Percentiles rank a stretch among this genome's conserved stretches.
Conservation (phyloP, 495 filamentous ascomycete species). For the Jackrogersella minutella region DNA sequence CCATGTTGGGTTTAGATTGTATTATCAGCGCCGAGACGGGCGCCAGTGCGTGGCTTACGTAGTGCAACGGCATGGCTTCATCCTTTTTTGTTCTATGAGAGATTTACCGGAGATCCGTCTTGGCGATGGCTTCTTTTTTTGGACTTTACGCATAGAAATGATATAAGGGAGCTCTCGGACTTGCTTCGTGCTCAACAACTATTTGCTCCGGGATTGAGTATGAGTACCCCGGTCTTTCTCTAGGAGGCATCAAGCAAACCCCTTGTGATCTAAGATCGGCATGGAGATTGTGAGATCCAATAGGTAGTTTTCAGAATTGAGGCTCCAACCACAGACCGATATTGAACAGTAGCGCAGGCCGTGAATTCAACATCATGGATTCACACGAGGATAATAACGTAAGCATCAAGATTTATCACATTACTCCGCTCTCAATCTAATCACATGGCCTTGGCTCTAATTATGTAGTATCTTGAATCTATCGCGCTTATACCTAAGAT, state of each 20-base stretch:
- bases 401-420: conserved; percentile 1
- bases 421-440: conserved; percentile 3
- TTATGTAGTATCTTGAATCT: conserved; percentile 8
- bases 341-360: conserved; percentile 4
- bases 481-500: conserved; percentile 9
- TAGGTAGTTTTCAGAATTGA: not conserved
- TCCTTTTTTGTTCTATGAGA: conserved; percentile 30
- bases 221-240: conserved; percentile 23
- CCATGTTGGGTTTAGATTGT: conserved; percentile 35
- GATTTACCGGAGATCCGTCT: conserved; percentile 42
- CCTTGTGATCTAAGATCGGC: conserved; percentile 34
- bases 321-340: conserved; percentile 6
- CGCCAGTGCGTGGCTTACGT: conserved; percentile 23
- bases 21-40: conserved; percentile 36
- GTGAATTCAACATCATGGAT: conserved; percentile 6
- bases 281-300: conserved; percentile 9
- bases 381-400: conserved; percentile 14
- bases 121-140: conserved; percentile 38
- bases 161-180: conserved; percentile 15
- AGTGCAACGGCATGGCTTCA: conserved; percentile 10
- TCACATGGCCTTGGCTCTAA: conserved; percentile 21
- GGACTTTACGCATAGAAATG: conserved; percentile 10
- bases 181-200: conserved; percentile 9
- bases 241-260: conserved; percentile 20
- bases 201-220: conserved; percentile 8